These are phyloP conservation scores for Epichloe sylvatica DNA, from an alignment of 2,329 filamentous ascomycete species.

Conservation along the genomic window DNA sequence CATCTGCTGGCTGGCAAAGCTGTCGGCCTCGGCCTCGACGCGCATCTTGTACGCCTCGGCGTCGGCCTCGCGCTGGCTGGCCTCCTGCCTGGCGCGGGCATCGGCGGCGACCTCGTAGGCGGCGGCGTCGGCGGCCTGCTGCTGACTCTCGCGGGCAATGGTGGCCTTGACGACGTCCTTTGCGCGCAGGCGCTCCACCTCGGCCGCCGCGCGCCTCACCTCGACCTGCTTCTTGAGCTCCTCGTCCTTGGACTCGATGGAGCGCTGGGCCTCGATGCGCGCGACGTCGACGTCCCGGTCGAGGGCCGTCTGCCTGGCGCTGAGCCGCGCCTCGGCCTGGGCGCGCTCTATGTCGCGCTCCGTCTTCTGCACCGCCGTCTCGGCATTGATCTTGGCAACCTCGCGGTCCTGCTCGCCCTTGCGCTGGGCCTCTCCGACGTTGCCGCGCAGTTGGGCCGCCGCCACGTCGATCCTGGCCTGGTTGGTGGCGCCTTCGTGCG, in stretches of 20 bases:
- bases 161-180: constrained; percentile 65
- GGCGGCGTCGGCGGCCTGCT: constrained; percentile 52
- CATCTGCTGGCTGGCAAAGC: constrained; percentile 27
- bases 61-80: constrained; percentile 37
- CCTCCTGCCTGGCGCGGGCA: constrained; percentile 40
- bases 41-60: constrained; percentile 37
- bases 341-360: constrained; percentile 73
- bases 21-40: constrained; percentile 28
- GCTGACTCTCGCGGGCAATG: constrained; percentile 51
- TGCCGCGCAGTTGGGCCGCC: constrained; percentile 50
- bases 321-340: constrained; percentile 60
- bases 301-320: constrained; percentile 58
- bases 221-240: constrained; percentile 70
- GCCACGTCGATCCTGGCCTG: constrained; percentile 58
- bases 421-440: constrained; percentile 64
- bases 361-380: constrained; percentile 73
- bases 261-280: constrained; percentile 57
- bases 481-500: constrained; percentile 72
- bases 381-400: constrained; percentile 76
- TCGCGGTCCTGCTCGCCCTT: constrained; percentile 71
- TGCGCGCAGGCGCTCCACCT: constrained; percentile 67
- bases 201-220: constrained; percentile 61
- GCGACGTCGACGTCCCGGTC: constrained; percentile 62
- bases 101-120: constrained; percentile 53
- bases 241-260: constrained; percentile 62